Percentiles rank a stretch among this genome's conserved stretches.
Conservation (phyloP, 2,329 filamentous ascomycete genomes). For the Acrocalymma vagum region DNA sequence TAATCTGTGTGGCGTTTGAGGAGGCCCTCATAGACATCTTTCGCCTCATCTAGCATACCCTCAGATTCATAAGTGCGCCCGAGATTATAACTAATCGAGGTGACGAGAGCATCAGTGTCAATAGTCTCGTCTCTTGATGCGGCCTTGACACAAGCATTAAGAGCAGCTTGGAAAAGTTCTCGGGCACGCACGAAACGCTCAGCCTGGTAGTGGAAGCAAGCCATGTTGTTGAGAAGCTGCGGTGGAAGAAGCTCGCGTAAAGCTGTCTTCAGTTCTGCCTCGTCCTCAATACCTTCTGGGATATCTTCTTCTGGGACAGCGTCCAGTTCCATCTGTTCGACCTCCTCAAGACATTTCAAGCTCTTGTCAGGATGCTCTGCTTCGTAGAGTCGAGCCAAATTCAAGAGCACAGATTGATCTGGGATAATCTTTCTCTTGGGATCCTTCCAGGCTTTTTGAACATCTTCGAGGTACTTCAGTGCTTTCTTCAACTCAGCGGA, state of each 20-base stretch:
- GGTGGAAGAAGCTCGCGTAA: conserved; percentile 84
- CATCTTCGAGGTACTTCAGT: conserved; percentile 81
- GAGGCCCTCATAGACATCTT: conserved; percentile 87
- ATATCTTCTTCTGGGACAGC: conserved; percentile 76
- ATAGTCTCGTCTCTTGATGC: conserved; percentile 76
- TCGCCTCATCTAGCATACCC: conserved; percentile 80
- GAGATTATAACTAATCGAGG: conserved; percentile 96
- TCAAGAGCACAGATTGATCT: conserved; percentile 88
- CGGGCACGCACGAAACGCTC: conserved; percentile 83
- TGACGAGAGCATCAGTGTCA: conserved; percentile 91
- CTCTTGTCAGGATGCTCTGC: conserved; percentile 86
- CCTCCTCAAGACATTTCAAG: conserved; percentile 87
- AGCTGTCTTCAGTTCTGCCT: conserved; percentile 62
- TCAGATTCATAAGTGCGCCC: conserved; percentile 91
- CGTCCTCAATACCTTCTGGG: conserved; percentile 60
- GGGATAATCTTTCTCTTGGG: conserved; percentile 82
- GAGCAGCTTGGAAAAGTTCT: conserved; percentile 89
- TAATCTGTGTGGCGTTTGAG: conserved; percentile 89
- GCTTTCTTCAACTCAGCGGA: conserved; percentile 86
- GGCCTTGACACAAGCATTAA: conserved; percentile 86
- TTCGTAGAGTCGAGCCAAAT: conserved; percentile 92
- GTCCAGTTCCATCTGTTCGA: conserved; percentile 88
- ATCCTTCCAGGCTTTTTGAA: conserved; percentile 90
- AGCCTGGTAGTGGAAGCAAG: conserved; percentile 90
- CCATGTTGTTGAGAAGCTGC: conserved; percentile 95